Base-by-base conservation (phyloP, 2,329 filamentous ascomycete genomes). In the Penicillium sp. region DNA sequence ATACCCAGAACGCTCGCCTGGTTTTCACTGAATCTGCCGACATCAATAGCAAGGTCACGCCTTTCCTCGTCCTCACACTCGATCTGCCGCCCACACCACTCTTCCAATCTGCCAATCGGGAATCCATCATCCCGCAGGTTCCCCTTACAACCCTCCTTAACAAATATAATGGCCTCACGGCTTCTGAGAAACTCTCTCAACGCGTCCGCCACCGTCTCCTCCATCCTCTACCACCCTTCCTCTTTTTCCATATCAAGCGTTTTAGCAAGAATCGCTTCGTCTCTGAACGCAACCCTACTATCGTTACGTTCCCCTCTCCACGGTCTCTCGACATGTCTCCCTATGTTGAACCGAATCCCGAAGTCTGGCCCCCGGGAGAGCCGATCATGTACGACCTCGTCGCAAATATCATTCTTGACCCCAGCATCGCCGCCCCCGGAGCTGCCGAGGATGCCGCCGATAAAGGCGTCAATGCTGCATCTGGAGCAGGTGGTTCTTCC, bases 211-310 rank as follows among this genome's bases (percentile, higher is more conserved):
- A 97, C 76, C 87, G 93, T 14, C 82, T 99, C 4, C 78, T 96
- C 44, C 92, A 96, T 67, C 94, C 94, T 0, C 81, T 99, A 0
- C 94, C 94, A 0, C 93, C 92, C 0, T 97, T 89, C 70, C 85
- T 99, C 16, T 80, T 94, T 49, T 91, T 99, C 77, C 93, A 99
- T 78, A 88, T 97, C 78, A 97, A 97, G 79, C 91, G 94, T 64
- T 99, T 99, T 81, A 91, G 88, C 63, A 87, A 89, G 62, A 99
- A 99, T 80, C 96, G 97, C 73, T 99, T 99, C 69, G 90, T 99
- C 18, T 85, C 89, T 2, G 93, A 97, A 76, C 89, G 94, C 47
- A 99, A 99, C 73, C 94, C 93, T 1, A 99, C 94, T 9, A 99
- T 99, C 67, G 94, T 99, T 60, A 97, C 93, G 0, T 99, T 97